Conservation (phyloP, 2,329 filamentous ascomycete species). For the Trichoderma arundinaceum region DNA sequence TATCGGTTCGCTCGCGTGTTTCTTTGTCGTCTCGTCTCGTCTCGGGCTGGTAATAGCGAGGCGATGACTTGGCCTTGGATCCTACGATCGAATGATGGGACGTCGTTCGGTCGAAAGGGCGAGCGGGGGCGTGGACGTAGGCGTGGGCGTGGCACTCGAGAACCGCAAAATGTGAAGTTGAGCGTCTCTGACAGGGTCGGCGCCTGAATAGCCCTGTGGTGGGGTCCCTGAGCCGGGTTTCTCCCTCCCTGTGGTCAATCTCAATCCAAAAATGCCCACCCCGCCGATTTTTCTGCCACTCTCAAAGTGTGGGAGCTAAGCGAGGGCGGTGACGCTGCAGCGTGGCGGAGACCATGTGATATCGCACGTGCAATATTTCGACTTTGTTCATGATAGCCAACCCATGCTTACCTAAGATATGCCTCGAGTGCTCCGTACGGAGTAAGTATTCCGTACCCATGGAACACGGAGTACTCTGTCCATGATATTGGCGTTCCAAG, state of each 20-base stretch:
- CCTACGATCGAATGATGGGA: conserved; percentile 32
- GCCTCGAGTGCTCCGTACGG: too few relatives aligned
- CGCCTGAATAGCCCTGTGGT: conserved; percentile 49
- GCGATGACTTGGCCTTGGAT: conserved; percentile 15
- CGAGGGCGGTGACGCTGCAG: conserved; percentile 46
- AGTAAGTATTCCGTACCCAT: too few relatives aligned
- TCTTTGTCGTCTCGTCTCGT: conserved; percentile 17
- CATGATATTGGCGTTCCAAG: too few relatives aligned
- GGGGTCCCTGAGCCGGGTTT: conserved; percentile 38
- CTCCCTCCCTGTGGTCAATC: conserved; percentile 29
- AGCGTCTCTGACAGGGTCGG: conserved; percentile 41
- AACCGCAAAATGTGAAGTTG: conserved; percentile 40
- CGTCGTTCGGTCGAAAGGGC: conserved; percentile 36
- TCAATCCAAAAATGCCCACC: conserved; percentile 37
- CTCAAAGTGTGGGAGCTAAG: conserved; percentile 50
- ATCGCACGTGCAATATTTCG: conserved; percentile 34
- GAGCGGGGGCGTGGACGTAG: conserved; percentile 31
- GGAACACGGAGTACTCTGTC: too few relatives aligned
- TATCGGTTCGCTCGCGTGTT: conserved; percentile 32
- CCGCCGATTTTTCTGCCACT: conserved; percentile 49
- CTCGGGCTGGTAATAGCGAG: conserved; percentile 7
- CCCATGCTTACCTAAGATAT: neutral
- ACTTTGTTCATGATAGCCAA: neutral
- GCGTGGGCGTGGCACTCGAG: conserved; percentile 37
- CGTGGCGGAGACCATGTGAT: conserved; percentile 35